Conservation (phyloP, 2,329 filamentous ascomycete genomes). For the Fragosphaeria purpurea region DNA sequence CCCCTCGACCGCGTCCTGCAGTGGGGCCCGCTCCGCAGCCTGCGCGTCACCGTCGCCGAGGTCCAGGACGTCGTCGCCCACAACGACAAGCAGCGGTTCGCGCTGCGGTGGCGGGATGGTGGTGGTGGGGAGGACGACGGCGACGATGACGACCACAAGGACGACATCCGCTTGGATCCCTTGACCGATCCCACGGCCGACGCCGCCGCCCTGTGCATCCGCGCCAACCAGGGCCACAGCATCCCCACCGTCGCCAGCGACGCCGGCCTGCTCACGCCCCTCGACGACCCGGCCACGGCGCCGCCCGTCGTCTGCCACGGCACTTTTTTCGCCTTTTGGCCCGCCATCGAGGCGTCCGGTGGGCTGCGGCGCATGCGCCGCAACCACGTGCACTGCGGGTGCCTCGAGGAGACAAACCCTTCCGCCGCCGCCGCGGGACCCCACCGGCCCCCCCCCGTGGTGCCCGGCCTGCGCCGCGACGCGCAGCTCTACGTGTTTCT, state of each 20-base stretch:
- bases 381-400: slow-evolving; percentile 82
- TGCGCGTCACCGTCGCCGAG: slow-evolving; percentile 67
- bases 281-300: slow-evolving; percentile 51
- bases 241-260: slow-evolving; percentile 61
- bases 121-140: slow-evolving; percentile 21
- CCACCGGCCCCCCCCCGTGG: background rate
- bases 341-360: slow-evolving; percentile 61
- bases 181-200: slow-evolving; percentile 24
- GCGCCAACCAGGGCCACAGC: slow-evolving; percentile 90
- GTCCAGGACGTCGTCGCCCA: slow-evolving; percentile 57
- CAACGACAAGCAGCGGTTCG: slow-evolving; percentile 88
- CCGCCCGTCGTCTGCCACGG: slow-evolving; percentile 71
- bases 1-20: slow-evolving; percentile 45
- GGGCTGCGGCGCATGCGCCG: slow-evolving; percentile 73
- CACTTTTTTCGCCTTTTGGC: slow-evolving; percentile 76
- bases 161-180: background rate
- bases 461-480: slow-evolving; percentile 71
- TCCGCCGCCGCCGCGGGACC: background rate
- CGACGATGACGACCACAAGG: slow-evolving; percentile 15
- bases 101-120: slow-evolving; percentile 49
- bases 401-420: background rate
- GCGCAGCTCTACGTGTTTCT: slow-evolving; percentile 72
- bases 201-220: slow-evolving; percentile 68
- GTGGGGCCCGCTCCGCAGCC: slow-evolving; percentile 50
- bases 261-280: slow-evolving; percentile 52